These are phyloP conservation scores for Monilinia fructigena DNA, from an alignment of 2,329 filamentous ascomycete species.

Conservation along the genomic window DNA sequence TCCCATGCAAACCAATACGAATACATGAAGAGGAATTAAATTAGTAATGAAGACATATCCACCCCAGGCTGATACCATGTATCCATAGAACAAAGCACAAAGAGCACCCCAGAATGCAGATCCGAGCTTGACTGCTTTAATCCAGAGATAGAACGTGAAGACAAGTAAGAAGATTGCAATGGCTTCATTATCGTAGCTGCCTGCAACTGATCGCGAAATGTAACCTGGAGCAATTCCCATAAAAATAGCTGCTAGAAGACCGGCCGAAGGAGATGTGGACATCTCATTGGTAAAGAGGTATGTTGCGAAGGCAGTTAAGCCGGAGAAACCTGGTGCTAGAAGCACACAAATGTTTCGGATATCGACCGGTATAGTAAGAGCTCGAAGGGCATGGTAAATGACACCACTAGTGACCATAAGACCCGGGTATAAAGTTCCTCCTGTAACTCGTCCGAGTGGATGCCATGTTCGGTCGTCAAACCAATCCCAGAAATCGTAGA, in stretches of 20 bases:
- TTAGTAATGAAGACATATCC: conserved; percentile 99
- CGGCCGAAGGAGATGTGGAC: conserved; percentile 91
- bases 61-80: conserved; percentile 99
- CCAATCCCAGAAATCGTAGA: conserved; percentile 99
- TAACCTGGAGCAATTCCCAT: conserved; percentile 98
- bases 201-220: conserved; percentile 95
- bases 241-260: conserved; percentile 88
- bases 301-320: conserved; percentile 85
- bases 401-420: conserved; percentile 98
- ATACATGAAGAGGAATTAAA: conserved; percentile 87
- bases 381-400: conserved; percentile 91
- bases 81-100: conserved; percentile 95
- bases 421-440: conserved; percentile 96
- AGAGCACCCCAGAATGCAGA: conserved; percentile 96
- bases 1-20: conserved; percentile 95
- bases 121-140: conserved; percentile 94
- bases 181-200: conserved; percentile 98
- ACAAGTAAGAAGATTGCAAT: conserved; percentile 98
- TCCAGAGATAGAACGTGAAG: conserved; percentile 98
- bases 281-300: conserved; percentile 98
- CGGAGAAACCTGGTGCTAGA: conserved; percentile 90
- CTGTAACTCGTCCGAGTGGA: conserved; percentile 94
- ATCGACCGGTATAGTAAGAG: conserved; percentile 88
- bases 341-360: conserved; percentile 99
- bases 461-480: conserved; percentile 99